Base-by-base conservation (phyloP, 768 basidiomycete genomes). In the Porphyrellus cyaneotinctus region DNA sequence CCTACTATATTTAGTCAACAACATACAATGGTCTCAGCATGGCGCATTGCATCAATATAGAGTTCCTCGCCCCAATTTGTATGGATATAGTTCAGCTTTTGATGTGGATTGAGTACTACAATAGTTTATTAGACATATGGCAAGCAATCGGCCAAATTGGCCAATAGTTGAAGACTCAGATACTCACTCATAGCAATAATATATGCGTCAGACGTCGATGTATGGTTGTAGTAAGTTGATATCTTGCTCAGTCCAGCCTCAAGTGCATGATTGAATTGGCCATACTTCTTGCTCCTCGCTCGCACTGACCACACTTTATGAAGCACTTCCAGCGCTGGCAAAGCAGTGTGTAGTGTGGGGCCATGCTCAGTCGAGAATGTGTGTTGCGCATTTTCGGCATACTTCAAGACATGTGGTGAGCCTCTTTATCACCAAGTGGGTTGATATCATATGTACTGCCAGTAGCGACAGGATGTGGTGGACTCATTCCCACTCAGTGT, bases 181-280 rank as follows among this genome's bases (percentile, higher is more conserved):
- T 14, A 33, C 32, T 33, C 37, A 57, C 56, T 47, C 45, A 57
- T 57, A 39, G 52, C n/a, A 0, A 56, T 53, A 9, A 57, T 45
- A 42, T 54, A 23, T 0, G 23, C 18, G 2, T 57, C 39, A 0
- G 53, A 50, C 1, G 4, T 15, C 1, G 11, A 33, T 2, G 23
- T 50, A 8, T 10, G 1, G 33, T 42, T n/a, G 43, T 56, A 56
- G 31, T 56, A 58, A 0, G 26, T 11, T 6, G 28, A 23, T 8
- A 58, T 26, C 18, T 58, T 55, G 15, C 28, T 7, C 0, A 57
- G 23, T 2, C 44, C 41, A 2, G 41, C 56, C 44, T 51, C 36
- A 30, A 58, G 56, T 0, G 15, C 30, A 7, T 30, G 3, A 17
- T 11, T 23, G 26, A 58, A 51, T 24, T n/a, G 39, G 10, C 23